These are phyloP conservation scores for Colletotrichum sp. DNA, from an alignment of 2,329 filamentous ascomycete species.

Conservation along the genomic window DNA sequence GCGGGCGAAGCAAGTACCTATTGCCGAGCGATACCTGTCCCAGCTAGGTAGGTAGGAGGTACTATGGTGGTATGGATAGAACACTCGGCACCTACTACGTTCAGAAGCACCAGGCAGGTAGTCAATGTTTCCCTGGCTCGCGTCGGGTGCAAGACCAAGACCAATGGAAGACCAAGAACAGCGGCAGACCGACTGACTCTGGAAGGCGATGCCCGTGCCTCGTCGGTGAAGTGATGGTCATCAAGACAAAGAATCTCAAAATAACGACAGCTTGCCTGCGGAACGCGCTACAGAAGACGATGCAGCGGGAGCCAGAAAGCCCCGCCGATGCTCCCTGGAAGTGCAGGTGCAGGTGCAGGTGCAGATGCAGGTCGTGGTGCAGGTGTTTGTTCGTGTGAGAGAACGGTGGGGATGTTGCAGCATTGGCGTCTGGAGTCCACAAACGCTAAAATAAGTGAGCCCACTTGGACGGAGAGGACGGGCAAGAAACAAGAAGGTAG, in stretches of 20 bases:
- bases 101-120: too few relatives aligned
- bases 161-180: not conserved
- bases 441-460: not conserved
- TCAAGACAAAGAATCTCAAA: not conserved
- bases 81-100: too few relatives aligned
- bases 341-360: not conserved
- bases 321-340: not conserved
- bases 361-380: not conserved
- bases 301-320: not conserved
- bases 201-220: not conserved
- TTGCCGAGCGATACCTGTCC: not conserved
- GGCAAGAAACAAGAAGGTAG: not conserved
- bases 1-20: not conserved
- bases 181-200: not conserved
- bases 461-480: not conserved
- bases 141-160: not conserved
- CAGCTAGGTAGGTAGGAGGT: not conserved
- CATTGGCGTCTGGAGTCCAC: slow-evolving; percentile 4
- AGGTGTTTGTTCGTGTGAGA: slow-evolving; percentile 7
- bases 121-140: too few relatives aligned
- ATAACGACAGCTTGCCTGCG: not conserved
- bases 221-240: not conserved
- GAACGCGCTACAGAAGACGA: not conserved
- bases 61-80: not conserved
- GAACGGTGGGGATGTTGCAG: not conserved